Conservation (phyloP, 129 eudicot genomes). For the Flaveria brownii region DNA sequence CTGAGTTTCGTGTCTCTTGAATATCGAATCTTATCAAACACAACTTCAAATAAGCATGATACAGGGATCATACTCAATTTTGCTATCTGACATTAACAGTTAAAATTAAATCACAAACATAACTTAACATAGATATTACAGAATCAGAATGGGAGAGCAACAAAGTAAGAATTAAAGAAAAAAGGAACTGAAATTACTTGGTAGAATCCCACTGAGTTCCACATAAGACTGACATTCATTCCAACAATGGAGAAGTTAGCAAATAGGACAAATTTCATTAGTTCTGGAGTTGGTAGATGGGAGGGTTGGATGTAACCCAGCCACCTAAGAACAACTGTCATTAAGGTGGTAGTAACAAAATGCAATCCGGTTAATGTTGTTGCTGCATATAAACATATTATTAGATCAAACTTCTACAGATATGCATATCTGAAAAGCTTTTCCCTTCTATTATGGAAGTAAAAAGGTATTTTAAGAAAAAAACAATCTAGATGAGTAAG, state of each 20-base stretch:
- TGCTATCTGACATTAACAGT: conserved; percentile 55
- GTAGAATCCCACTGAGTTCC: conserved; percentile 91
- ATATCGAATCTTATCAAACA: conserved; percentile 67
- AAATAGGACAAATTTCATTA: conserved; percentile 61
- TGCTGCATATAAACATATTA: conserved; percentile 49
- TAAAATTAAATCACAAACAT: background rate
- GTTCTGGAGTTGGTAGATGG: conserved; percentile 61
- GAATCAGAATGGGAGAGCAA: background rate
- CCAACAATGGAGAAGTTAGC: conserved; percentile 89
- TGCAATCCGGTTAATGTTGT: conserved; percentile 86
- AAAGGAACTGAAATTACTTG: conserved; percentile 43
- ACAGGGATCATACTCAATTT: conserved; percentile 89
- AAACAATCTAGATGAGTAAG: too few species aligned
- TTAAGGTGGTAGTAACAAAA: conserved; percentile 74
- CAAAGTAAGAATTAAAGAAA: too few species aligned
- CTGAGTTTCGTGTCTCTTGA: conserved; percentile 82
- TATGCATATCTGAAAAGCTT: too few species aligned
- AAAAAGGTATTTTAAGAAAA: too few species aligned
- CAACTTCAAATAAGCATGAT: conserved; percentile 75
- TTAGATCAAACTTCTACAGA: background rate
- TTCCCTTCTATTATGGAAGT: too few species aligned
- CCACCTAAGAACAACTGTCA: conserved; percentile 74
- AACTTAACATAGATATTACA: background rate
- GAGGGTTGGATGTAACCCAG: conserved; percentile 79
- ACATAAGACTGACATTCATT: conserved; percentile 89